These are phyloP conservation scores for Camelina sativa DNA, from an alignment of 345 rosid genomes.

Conservation along the genomic window DNA sequence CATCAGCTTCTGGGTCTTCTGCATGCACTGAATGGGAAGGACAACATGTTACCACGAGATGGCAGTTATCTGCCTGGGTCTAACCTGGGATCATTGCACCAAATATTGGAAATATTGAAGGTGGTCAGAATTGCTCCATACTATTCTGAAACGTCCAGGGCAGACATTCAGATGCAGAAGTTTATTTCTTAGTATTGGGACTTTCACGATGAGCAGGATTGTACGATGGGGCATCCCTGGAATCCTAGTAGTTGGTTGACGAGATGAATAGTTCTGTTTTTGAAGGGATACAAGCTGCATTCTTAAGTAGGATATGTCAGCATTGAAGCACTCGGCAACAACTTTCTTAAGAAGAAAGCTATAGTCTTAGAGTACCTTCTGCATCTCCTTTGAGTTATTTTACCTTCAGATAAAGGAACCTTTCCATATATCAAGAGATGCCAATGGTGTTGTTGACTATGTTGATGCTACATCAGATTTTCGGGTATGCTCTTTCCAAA, in stretches of 20 bases:
- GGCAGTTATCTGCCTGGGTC: conserved; percentile 39
- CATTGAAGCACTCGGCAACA: conserved; percentile 18
- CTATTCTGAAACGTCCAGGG: not conserved
- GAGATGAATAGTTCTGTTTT: conserved; percentile 6
- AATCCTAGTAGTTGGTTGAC: not conserved
- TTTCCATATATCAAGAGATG: conserved; percentile 26
- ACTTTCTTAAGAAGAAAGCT: conserved; percentile 25
- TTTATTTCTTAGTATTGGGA: conserved; percentile 18
- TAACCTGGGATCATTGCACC: conserved; percentile 37
- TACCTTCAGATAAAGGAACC: conserved; percentile 18
- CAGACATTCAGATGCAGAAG: conserved; percentile 11
- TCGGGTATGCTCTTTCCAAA: conserved; percentile 16
- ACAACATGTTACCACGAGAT: conserved; percentile 30
- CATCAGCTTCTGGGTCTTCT: conserved; percentile 38
- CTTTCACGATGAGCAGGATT: conserved; percentile 16
- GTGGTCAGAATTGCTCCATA: conserved; percentile 29
- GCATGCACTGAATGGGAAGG: not conserved
- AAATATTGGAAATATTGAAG: conserved; percentile 40
- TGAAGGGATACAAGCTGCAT: conserved; percentile 16
- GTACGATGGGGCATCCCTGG: not conserved
- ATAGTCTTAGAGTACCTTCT: conserved; percentile 8
- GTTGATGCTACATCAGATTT: conserved; percentile 21
- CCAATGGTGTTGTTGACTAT: conserved; percentile 15
- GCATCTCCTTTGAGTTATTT: conserved; percentile 10
- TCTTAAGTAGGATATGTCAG: conserved; percentile 9